Evolutionary conservation across 345 rosid genomes (phyloP), one percentile per base, ranked within the genome.

Genomic region (Aegle marmelos): DNA sequence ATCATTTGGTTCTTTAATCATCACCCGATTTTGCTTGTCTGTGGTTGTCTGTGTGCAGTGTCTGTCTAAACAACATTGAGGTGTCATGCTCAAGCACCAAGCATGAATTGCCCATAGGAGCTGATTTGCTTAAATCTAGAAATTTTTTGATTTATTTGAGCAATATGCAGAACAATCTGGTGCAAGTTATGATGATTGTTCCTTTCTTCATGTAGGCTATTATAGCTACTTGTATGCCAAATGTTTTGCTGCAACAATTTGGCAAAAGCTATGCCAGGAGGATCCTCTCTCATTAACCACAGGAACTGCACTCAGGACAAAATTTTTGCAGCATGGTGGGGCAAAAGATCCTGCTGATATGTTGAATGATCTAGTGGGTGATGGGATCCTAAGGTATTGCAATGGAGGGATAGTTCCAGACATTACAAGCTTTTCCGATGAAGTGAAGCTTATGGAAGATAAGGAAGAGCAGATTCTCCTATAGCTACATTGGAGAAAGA

Each of bases 211-310:
- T 81, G 84, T 69, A 94, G 98, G 94, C 54, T 94, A 94, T 61
- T 92, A 94, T 76, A 91, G 94, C 87, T 92, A 94, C 89, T 76
- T 92, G 82, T 94, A 94, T 39, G 95, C 96, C 61, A 93, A 86
- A 82, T 96, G 98, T 78, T 88, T 92, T 72, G 93, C 99, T 3
- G 90, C 99, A 48, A 92, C 97, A 13, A 88, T 91, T 83, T 96
- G 99, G 97, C 83, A 87, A 74, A 94, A 92, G 69, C 75, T 91
- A 39, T 94, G 97, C 66, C 81, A 90, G 78, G 97, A 90, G 57
- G 97, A 96, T 87, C 98, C 99, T 4, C 88, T 96, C 53, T 92
- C 97, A 61, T 70, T 85, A 66, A 81, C 81, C 79, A 89, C 95
- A 2, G 98, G 99, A 71, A 82, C 82, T 41, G 85, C 89, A 33